Conservation (phyloP, 176 grass and related monocot genomes). For the Areca catechu region DNA sequence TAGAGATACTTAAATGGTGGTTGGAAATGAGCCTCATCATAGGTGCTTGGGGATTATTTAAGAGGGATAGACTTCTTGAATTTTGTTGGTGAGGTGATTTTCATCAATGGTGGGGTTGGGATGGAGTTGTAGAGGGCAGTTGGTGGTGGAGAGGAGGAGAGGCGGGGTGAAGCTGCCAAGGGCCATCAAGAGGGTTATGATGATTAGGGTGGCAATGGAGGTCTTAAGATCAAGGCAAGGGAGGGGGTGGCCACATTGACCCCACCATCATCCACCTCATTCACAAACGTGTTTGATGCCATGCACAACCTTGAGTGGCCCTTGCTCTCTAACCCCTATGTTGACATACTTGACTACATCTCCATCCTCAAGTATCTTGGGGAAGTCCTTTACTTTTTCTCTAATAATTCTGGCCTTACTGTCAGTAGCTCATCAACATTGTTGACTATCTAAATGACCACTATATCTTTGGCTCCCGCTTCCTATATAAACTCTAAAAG, state of each 20-base stretch:
- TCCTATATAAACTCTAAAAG: too few species aligned
- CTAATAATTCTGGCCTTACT: too few species aligned
- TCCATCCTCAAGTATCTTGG: too few species aligned
- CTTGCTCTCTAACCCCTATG: too few species aligned
- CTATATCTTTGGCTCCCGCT: too few species aligned
- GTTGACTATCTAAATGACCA: too few species aligned
- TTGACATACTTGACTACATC: too few species aligned
- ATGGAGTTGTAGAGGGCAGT: slow-evolving; percentile 20
- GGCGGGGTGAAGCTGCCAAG: slow-evolving; percentile 85
- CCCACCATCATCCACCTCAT: too few species aligned
- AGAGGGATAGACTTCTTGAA: slow-evolving; percentile 65
- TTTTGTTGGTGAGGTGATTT: slow-evolving; percentile 10
- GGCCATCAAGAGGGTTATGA: slow-evolving; percentile 59
- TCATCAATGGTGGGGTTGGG: neutral
- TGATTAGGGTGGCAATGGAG: slow-evolving; percentile 49
- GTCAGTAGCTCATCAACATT: too few species aligned
- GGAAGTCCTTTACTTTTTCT: too few species aligned
- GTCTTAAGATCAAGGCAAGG: slow-evolving; percentile 62
- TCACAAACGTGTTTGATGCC: too few species aligned
- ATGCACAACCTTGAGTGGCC: too few species aligned
- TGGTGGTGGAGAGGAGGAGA: slow-evolving; percentile 26
- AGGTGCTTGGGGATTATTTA: slow-evolving; percentile 46
- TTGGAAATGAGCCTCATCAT: slow-evolving; percentile 40
- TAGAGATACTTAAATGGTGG: slow-evolving; percentile 77
- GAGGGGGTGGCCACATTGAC: neutral